Evolutionary conservation across 2,329 filamentous ascomycete species (phyloP).

Genomic region (Ceratocystis diversiconidia): DNA sequence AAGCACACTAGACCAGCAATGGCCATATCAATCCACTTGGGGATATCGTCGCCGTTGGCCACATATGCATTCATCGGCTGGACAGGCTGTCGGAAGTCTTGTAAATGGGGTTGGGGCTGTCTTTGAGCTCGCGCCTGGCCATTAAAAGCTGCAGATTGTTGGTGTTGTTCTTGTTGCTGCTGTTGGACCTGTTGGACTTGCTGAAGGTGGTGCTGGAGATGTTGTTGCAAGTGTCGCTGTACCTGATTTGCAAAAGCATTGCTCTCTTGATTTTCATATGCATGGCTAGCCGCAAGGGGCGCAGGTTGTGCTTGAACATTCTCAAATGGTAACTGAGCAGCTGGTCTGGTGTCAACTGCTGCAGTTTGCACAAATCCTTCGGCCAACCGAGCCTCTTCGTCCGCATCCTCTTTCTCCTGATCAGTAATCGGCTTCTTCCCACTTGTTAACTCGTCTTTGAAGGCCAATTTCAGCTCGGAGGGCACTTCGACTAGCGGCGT

Average conservation of each 20-base stretch:
- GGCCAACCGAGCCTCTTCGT: constrained; percentile 36
- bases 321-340: constrained; percentile 20
- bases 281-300: neutral
- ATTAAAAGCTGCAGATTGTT: neutral
- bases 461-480: constrained; percentile 49
- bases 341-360: constrained; percentile 17
- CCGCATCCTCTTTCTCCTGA: constrained; percentile 23
- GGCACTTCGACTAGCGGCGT: constrained; percentile 28
- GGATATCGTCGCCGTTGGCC: constrained; percentile 35
- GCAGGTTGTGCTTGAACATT: neutral
- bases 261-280: constrained; percentile 15
- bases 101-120: neutral
- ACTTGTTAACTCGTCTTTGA: constrained; percentile 52
- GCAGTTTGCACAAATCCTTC: constrained; percentile 45
- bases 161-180: constrained; percentile 3
- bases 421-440: neutral
- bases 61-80: constrained; percentile 19
- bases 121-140: neutral
- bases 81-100: neutral
- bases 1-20: constrained; percentile 61
- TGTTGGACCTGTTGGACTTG: neutral
- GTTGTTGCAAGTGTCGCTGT: constrained; percentile 20
- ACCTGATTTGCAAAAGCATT: constrained; percentile 16
- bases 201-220: constrained; percentile 11
- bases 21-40: constrained; percentile 65